Evolutionary conservation across 2,329 filamentous ascomycete genomes (phyloP).

Genomic region (Fusarium vanettenii): DNA sequence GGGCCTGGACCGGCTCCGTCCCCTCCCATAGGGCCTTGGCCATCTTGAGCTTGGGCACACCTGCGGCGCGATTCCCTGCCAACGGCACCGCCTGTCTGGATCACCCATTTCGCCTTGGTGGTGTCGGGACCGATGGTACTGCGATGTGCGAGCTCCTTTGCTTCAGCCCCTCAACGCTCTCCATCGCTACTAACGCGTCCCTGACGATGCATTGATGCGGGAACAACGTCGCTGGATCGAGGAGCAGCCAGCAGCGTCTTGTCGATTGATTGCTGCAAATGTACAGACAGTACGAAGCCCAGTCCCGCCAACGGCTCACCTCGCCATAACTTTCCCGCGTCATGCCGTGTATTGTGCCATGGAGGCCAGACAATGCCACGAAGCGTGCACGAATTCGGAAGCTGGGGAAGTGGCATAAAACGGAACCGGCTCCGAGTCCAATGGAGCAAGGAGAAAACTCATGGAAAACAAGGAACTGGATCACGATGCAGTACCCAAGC

Average conservation of each 20-base stretch:
- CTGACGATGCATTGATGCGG: constrained; percentile 20
- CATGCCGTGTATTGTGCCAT: constrained; percentile 18
- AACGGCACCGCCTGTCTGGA: constrained; percentile 31
- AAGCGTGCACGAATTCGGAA: constrained; percentile 21
- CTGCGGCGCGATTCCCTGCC: constrained; percentile 34
- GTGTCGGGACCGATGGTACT: constrained; percentile 24
- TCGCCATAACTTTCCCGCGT: constrained; percentile 3
- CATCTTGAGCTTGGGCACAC: neutral
- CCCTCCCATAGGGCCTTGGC: constrained; percentile 8
- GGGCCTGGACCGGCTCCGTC: constrained; percentile 17
- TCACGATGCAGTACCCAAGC: constrained; percentile 12
- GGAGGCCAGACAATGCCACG: constrained; percentile 15
- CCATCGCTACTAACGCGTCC: constrained; percentile 26
- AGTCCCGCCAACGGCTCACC: constrained; percentile 27
- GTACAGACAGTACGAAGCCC: neutral
- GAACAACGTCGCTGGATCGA: constrained; percentile 12
- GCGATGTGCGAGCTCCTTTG: constrained; percentile 20
- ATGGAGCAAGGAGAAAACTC: constrained; percentile 4
- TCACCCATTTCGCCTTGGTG: constrained; percentile 32
- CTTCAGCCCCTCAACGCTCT: constrained; percentile 20
- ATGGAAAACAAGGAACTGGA: constrained; percentile 33
- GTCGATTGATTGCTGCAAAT: neutral
- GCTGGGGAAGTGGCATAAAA: constrained; percentile 6
- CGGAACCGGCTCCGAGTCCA: constrained; percentile 1
- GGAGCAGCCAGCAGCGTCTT: neutral